phyloP scores from a whole-genome alignment of 139 green algal genomes.

The Parachlorella kessleri region DNA sequence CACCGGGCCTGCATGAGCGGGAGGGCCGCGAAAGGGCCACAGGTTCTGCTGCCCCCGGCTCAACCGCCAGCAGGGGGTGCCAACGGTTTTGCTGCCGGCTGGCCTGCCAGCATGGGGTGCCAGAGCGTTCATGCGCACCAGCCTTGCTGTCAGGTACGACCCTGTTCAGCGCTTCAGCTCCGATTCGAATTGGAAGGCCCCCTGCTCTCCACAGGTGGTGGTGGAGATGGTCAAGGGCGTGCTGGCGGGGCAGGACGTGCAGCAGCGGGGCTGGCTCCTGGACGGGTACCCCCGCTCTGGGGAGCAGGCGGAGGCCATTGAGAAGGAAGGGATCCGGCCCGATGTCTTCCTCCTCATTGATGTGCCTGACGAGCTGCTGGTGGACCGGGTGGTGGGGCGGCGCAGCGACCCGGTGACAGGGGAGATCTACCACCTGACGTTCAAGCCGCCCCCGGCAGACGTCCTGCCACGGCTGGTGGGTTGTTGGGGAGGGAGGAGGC shows the following conservation, averaged over 20 bases:
- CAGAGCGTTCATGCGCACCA: too few species aligned
- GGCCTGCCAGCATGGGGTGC: too few species aligned
- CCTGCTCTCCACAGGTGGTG: slow-evolving; percentile 60
- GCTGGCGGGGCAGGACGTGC: slow-evolving; percentile 55
- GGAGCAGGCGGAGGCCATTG: slow-evolving; percentile 93
- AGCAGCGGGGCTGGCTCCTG: slow-evolving; percentile 90
- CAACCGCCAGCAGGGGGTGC: too few species aligned
- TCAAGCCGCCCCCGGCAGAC: slow-evolving; percentile 85
- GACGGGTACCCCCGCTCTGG: slow-evolving; percentile 94
- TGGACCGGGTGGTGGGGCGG: slow-evolving; percentile 95
- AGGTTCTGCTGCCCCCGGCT: too few species aligned
- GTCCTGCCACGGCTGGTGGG: slow-evolving; percentile 65
- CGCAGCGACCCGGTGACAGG: slow-evolving; percentile 92
- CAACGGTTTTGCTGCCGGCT: too few species aligned
- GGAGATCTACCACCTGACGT: slow-evolving; percentile 93
- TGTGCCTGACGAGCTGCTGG: slow-evolving; percentile 87
- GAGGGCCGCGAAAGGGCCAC: too few species aligned
- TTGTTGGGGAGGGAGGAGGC: background rate
- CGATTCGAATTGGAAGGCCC: too few species aligned
- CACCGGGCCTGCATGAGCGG: too few species aligned
- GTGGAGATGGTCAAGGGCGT: slow-evolving; percentile 92
- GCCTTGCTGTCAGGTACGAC: too few species aligned
- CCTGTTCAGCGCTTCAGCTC: too few species aligned
- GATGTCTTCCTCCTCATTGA: slow-evolving; percentile 96
- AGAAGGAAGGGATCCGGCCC: slow-evolving; percentile 88